These are phyloP conservation scores for Arthrinium phaeospermum DNA, from an alignment of 2,329 filamentous ascomycete genomes.

Conservation along the genomic window DNA sequence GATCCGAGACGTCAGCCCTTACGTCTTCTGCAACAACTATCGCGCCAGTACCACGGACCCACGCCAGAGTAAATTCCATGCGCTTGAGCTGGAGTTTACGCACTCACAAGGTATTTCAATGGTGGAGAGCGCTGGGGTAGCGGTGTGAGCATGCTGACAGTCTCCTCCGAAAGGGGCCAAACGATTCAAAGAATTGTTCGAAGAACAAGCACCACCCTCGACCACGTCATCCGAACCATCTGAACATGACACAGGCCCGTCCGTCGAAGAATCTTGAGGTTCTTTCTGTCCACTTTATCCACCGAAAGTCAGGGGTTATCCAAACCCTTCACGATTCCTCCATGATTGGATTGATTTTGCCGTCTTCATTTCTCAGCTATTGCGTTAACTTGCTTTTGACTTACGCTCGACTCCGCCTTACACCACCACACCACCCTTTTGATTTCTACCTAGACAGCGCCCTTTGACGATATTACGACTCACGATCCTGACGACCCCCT, in stretches of 20 bases:
- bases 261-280: not conserved
- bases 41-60: conserved; percentile 45
- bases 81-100: not conserved
- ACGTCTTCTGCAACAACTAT: conserved; percentile 65
- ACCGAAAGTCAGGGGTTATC: not conserved
- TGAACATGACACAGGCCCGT: not conserved
- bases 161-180: not conserved
- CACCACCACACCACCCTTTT: not conserved
- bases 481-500: not conserved
- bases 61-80: not conserved
- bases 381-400: not conserved
- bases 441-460: not conserved
- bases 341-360: not conserved
- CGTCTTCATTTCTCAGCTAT: not conserved
- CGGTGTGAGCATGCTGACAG: not conserved
- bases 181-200: conserved; percentile 2
- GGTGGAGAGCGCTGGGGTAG: not conserved
- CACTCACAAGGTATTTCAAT: not conserved
- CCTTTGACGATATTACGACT: not conserved
- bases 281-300: not conserved
- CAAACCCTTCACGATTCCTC: not conserved
- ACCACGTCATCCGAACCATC: not conserved
- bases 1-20: conserved; percentile 60
- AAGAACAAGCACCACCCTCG: not conserved
- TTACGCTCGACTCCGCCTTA: not conserved